phyloP scores from a whole-genome alignment of 2,329 filamentous ascomycete genomes.

The Arthrobotrys musiformis region DNA sequence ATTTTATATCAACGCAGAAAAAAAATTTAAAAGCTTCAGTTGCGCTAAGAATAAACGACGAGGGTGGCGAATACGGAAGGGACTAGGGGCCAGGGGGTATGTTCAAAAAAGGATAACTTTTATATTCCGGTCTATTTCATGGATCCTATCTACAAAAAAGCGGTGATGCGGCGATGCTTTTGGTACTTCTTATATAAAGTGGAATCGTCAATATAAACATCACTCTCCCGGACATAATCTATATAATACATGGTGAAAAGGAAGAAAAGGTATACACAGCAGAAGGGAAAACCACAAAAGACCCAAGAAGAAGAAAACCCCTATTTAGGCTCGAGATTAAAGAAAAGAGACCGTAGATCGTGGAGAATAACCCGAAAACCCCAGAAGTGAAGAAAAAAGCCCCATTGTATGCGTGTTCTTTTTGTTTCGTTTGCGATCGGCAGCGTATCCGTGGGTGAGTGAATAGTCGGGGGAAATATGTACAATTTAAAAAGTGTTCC shows the following conservation, averaged over 20 bases:
- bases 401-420: slow-evolving; percentile 44
- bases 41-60: too few relatives aligned
- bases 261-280: slow-evolving; percentile 39
- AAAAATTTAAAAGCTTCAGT: too few relatives aligned
- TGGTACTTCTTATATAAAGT: slow-evolving; percentile 36
- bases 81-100: too few relatives aligned
- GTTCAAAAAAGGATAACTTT: neutral
- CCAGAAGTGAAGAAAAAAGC: slow-evolving; percentile 42
- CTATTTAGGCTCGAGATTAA: slow-evolving; percentile 14
- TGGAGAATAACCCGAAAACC: slow-evolving; percentile 25
- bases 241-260: slow-evolving; percentile 39
- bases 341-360: slow-evolving; percentile 29
- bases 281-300: slow-evolving; percentile 23
- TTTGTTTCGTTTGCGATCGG: slow-evolving; percentile 8
- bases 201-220: slow-evolving; percentile 47
- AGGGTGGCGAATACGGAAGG: neutral
- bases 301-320: slow-evolving; percentile 3
- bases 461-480: slow-evolving; percentile 31
- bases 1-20: slow-evolving; percentile 5
- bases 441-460: slow-evolving; percentile 17
- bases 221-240: slow-evolving; percentile 24
- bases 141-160: neutral
- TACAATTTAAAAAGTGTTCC: neutral
- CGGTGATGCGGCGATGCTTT: neutral
- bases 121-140: neutral